Base-by-base conservation (phyloP, 1,284 basidiomycete species). In the Psilocybe mexicana region DNA sequence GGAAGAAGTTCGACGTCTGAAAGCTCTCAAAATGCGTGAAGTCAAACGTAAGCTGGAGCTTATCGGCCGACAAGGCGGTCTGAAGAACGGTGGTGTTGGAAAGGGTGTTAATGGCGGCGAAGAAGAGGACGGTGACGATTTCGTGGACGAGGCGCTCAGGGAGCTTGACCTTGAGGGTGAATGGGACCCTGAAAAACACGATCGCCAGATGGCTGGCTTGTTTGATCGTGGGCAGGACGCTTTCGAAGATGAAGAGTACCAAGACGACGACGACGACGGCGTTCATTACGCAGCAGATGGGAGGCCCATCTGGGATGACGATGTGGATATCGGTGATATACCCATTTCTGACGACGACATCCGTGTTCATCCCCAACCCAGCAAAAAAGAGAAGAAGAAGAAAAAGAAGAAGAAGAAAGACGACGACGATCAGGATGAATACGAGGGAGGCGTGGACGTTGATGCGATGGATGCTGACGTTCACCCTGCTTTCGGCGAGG, bases 281-380 rank as follows among this genome's bases (percentile, higher is more conserved):
- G 76, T 75, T 6, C 69, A 77, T 55, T 87, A 86, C 54, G 69
- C 72, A 38, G 72, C 69, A 33, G 67, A 74, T 52, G 71, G 70
- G 61, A 96, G 96, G 74, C 95, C 96, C 3, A 75, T 75, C 0
- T 98, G 94, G 94, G 89, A 92, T 33, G 90, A 95, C 61, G 93
- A 96, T 61, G 88, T 95, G 61, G 85, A 94, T 63, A 85, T 95
- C 57, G 81, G 79, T 7, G 87, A 92, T 66, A 86, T 96, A 53
- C 69, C 78, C 2, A 69, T 76, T 8, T 67, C 73, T 10, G 76
- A 75, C 7, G 74, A 78, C 26, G 76, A 79, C 33, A 63, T 67
- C 24, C 65, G 66, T 30, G 70, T 69, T 33, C 76, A 74, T 58
- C 78, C 77, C 69, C 80, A 78, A 68, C 82, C 81, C 67, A 66